Base-by-base conservation (phyloP, 768 basidiomycete genomes). In the Sistotremastrum niveocremeum region DNA sequence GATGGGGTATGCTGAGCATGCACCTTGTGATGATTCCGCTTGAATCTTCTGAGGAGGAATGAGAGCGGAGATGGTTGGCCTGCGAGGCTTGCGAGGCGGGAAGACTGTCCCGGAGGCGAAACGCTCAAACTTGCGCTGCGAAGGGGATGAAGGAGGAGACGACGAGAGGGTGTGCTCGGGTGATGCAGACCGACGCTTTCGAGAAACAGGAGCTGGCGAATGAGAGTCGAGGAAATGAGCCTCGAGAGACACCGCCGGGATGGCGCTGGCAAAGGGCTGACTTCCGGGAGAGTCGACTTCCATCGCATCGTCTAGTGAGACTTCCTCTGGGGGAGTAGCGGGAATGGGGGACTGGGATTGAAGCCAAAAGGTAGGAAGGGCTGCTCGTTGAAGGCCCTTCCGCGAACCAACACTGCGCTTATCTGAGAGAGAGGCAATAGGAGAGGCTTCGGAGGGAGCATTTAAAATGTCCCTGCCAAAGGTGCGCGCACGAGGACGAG, bases 391-490 rank as follows among this genome's bases (percentile, higher is more conserved):
- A 28, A 63, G 73, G 42, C 67, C 69, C 60, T 80, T 83, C 12
- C 20, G 29, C 12, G 20, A 44, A 28, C 34, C 34, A 31, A 44
- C 42, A 34, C 42, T 12, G 37, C 20, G 20, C 20, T 20, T 20
- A 20, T 20, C 50, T 66, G 67, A 33, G 60, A 53, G 7, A 61
- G 51, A 34, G 63, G 58, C 9, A 60, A 50, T 9, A 60, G 59
- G 31, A 55, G 60, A 10, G 65, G 48, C 10, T 61, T 58, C 35
- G 64, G 57, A 41, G 59, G 63, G 30, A 63, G 57, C 61, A 57
- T 86, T 88, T 62, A 80, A 82, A 54, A 84, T 61, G 53, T 87
- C 82, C 47, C 69, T 72, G 4, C 85, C 86, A 54, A 88, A 87
- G 45, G 82, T 61, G 42, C 85, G 71, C 29, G 81, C 78, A 44